phyloP scores from a whole-genome alignment of 208 protist species.

The Leptomonas seymouri region DNA sequence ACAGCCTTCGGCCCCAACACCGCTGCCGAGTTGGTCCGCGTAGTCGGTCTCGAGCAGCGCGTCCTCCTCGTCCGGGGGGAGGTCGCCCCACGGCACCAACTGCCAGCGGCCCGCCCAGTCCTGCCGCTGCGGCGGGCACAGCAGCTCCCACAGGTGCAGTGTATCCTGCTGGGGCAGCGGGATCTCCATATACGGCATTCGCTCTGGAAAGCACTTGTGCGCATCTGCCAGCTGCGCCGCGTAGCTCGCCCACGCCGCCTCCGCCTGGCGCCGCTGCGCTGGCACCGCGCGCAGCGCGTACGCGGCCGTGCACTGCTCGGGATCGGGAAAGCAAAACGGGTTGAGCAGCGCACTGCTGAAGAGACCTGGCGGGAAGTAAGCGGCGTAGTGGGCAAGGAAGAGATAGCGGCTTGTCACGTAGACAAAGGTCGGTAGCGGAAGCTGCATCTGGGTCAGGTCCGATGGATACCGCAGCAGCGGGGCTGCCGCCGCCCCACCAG shows the following conservation, averaged over 20 bases:
- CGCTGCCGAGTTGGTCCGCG: not conserved
- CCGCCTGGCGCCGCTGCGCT: constrained; percentile 17
- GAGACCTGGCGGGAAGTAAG: constrained; percentile 50
- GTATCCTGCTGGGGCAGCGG: constrained; percentile 23
- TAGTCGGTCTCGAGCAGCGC: constrained; percentile 31
- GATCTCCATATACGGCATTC: constrained; percentile 18
- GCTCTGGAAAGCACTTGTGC: constrained; percentile 29
- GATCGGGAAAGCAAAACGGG: constrained; percentile 47
- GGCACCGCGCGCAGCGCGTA: constrained; percentile 42
- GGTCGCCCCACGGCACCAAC: constrained; percentile 39
- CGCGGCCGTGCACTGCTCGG: constrained; percentile 28
- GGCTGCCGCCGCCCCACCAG: not conserved
- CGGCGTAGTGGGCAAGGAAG: constrained; percentile 59
- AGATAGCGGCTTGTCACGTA: constrained; percentile 75
- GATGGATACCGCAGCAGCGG: not conserved
- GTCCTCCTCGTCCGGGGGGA: constrained; percentile 45
- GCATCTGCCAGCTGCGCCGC: constrained; percentile 27
- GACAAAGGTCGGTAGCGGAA: constrained; percentile 77
- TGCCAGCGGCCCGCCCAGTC: constrained; percentile 31
- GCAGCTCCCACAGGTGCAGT: constrained; percentile 31
- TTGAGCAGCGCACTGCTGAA: constrained; percentile 51
- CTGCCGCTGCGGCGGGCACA: constrained; percentile 30
- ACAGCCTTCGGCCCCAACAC: too few species aligned
- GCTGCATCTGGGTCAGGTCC: constrained; percentile 23
- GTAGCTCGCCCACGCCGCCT: constrained; percentile 13